Evolutionary conservation across 305 asterid species (phyloP), one percentile per base, ranked within the genome.

Genomic region (Stenogyne calaminthoides): DNA sequence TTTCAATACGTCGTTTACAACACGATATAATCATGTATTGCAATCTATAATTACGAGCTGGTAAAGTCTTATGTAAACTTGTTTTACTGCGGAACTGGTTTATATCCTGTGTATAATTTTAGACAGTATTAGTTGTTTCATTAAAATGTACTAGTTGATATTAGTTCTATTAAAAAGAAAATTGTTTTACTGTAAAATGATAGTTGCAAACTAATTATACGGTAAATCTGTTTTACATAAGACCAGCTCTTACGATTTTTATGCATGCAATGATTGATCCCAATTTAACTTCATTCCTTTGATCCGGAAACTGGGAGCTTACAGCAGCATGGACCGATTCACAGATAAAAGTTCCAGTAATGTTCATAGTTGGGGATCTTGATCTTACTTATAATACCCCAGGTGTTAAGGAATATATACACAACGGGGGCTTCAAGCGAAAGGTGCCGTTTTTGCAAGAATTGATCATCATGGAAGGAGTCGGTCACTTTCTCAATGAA

Each of bases 301-400:
- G 54, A 57, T 77, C 86, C 74, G 88, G 97, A 78, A 92, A 86
- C 15, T 92, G 98, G 98, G 97, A 92, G 84, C 89, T 92, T 9
- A 86, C 78, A 4, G 91, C 96, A 19, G 70, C 93, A 2, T 90
- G 88, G 89, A 83, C 91, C 0, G 89, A 90, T 25, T 73, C 76
- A 77, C 93, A 84, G 64, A 84, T 92, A 72, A 84, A 87, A 84
- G 98, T 92, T 64, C 97, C 96, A 0, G 96, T 88, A 9, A 92
- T 84, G 89, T 92, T 92, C 75, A 82, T 92, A 3, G 93, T 92
- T 8, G 98, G 98, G 16, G 98, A 90, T 77, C 81, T 90, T 9
- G 98, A 92, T 77, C 22, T 77, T 19, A 88, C 97, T 2, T 90
- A 90, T 19, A 81, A 87, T 37, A 77, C 89, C 20, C 88, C 85